Conservation (phyloP, 495 filamentous ascomycete genomes). For the Talaromyces thailandensis region DNA sequence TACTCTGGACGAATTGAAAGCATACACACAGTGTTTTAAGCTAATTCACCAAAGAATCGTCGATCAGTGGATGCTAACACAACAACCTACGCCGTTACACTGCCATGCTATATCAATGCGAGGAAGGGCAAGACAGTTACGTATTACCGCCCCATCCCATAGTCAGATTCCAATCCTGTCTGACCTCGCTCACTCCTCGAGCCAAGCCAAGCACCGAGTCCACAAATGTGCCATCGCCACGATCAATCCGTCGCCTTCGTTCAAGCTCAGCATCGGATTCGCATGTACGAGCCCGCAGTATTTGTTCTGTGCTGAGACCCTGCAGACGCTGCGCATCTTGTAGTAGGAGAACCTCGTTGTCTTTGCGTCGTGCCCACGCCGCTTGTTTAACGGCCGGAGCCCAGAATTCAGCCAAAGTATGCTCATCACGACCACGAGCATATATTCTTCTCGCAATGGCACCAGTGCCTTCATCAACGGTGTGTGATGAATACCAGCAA, state of each 20-base stretch:
- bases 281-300: neutral
- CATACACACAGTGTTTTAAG: too few relatives aligned
- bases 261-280: conserved; percentile 18
- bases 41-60: neutral
- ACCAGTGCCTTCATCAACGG: conserved; percentile 6
- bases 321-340: conserved; percentile 11
- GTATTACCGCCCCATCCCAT: conserved; percentile 22
- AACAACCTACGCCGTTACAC: neutral
- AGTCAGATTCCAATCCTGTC: conserved; percentile 17
- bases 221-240: conserved; percentile 20
- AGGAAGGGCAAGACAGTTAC: conserved; percentile 1
- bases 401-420: conserved; percentile 24
- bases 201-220: conserved; percentile 22
- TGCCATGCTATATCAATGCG: neutral
- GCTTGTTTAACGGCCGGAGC: conserved; percentile 29
- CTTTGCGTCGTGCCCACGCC: conserved; percentile 7
- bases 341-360: conserved; percentile 8
- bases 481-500: conserved; percentile 21
- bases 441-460: conserved; percentile 8
- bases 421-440: conserved; percentile 20
- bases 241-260: conserved; percentile 16
- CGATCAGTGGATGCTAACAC: neutral
- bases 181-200: conserved; percentile 18
- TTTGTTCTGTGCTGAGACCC: conserved; percentile 8
- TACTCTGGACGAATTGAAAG: too few relatives aligned